Conservation (phyloP, 257 asterid species). For the Parsonsia alboflavescens region DNA sequence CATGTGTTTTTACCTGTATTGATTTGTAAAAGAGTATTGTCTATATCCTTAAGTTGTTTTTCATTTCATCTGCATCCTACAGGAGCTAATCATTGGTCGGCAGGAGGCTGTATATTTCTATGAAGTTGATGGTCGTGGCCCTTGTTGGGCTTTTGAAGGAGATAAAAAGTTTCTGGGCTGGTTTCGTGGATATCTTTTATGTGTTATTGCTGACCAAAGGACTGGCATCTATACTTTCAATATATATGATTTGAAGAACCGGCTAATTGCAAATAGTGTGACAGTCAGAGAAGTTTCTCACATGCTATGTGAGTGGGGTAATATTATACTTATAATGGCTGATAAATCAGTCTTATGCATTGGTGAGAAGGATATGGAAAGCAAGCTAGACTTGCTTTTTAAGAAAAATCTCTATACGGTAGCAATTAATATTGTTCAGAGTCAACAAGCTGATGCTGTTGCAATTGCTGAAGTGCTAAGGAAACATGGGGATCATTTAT, state of each 20-base stretch:
- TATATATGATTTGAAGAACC: conserved; percentile 87
- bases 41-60: conserved; percentile 5
- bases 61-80: conserved; percentile 18
- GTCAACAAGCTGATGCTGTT: conserved; percentile 95
- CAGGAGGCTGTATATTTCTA: conserved; percentile 91
- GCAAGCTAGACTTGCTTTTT: conserved; percentile 95
- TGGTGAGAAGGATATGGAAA: conserved; percentile 98
- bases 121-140: conserved; percentile 98
- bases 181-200: conserved; percentile 91
- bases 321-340: conserved; percentile 68
- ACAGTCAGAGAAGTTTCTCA: conserved; percentile 75
- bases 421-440: conserved; percentile 88
- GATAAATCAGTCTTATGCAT: conserved; percentile 75
- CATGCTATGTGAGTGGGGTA: conserved; percentile 99
- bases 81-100: conserved; percentile 94
- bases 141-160: conserved; percentile 99
- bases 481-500: conserved; percentile 92
- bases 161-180: conserved; percentile 85
- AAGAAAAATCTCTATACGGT: conserved; percentile 90
- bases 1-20: neutral
- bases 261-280: conserved; percentile 75
- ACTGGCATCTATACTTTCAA: conserved; percentile 67
- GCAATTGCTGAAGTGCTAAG: conserved; percentile 95
- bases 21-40: conserved; percentile 2
- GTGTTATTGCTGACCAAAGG: conserved; percentile 80